Percentiles rank a stretch among this genome's conserved stretches.
Evolutionary conservation across 1,284 basidiomycete genomes (phyloP).

Genomic region (Earliella scabrosa): DNA sequence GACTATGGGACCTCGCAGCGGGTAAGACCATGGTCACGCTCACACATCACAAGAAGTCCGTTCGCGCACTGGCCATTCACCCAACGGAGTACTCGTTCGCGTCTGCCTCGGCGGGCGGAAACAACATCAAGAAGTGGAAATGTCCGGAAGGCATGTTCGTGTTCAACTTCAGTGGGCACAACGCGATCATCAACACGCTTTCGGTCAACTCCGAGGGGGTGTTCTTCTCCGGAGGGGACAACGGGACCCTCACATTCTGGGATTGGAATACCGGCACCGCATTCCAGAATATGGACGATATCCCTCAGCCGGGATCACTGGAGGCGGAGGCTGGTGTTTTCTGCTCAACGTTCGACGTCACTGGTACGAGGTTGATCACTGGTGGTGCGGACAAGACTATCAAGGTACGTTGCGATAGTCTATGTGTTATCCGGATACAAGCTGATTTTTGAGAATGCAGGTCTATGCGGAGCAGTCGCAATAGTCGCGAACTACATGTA

Average conservation of each 20-base stretch:
- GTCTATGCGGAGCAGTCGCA: conserved; percentile 51
- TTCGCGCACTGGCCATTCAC: conserved; percentile 91
- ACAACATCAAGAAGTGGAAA: conserved; percentile 99
- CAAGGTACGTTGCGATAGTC: conserved; percentile 58
- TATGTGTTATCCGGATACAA: background rate
- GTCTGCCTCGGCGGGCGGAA: conserved; percentile 92
- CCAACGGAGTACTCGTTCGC: conserved; percentile 97
- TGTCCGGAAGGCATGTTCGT: conserved; percentile 96
- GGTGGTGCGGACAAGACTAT: conserved; percentile 99
- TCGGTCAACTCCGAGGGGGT: conserved; percentile 96
- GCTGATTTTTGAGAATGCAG: conserved; percentile 32
- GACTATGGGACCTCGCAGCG: conserved; percentile 98
- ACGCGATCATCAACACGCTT: conserved; percentile 97
- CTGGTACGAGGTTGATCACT: conserved; percentile 93
- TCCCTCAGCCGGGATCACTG: conserved; percentile 95
- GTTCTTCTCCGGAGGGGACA: conserved; percentile 94
- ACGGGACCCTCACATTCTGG: conserved; percentile 90
- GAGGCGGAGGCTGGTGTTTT: conserved; percentile 96
- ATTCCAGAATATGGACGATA: conserved; percentile 93
- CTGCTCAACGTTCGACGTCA: conserved; percentile 96
- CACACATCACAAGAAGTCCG: conserved; percentile 99
- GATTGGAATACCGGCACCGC: conserved; percentile 94
- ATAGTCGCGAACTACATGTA: background rate
- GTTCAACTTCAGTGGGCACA: conserved; percentile 95
- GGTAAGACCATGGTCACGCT: conserved; percentile 95